Percentiles rank a stretch among this genome's conserved stretches.
Evolutionary conservation across 257 asterid genomes (phyloP).

Genomic region (Solanum appendiculatum): DNA sequence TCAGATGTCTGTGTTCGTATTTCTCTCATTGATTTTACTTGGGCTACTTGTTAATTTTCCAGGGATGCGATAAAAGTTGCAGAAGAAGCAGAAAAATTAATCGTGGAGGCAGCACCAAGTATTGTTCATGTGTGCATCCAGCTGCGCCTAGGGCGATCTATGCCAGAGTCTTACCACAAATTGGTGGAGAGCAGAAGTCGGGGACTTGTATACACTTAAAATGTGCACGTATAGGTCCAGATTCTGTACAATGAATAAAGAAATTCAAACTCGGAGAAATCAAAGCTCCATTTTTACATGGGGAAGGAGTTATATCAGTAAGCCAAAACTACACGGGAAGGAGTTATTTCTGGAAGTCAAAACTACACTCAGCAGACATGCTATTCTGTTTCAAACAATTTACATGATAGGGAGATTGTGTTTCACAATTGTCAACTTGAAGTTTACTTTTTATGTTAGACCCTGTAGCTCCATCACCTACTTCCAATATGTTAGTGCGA

Average conservation of each 20-base stretch:
- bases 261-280: neutral
- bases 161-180: conserved; percentile 33
- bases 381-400: neutral
- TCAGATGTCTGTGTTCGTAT: neutral
- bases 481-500: too few species aligned
- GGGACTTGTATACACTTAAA: neutral
- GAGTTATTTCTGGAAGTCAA: neutral
- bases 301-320: neutral
- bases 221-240: neutral
- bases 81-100: conserved; percentile 56
- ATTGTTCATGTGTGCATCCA: conserved; percentile 48
- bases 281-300: neutral
- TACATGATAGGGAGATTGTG: too few species aligned
- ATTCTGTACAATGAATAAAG: neutral
- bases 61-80: conserved; percentile 72
- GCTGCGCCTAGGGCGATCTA: conserved; percentile 52
- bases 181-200: neutral
- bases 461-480: neutral
- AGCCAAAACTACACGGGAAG: neutral
- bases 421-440: neutral
- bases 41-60: neutral
- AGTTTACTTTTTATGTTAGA: neutral
- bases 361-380: neutral
- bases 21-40: neutral
- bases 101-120: conserved; percentile 37